phyloP scores from a whole-genome alignment of 495 filamentous ascomycete genomes.

The Lasiosphaeriaceae sp. region DNA sequence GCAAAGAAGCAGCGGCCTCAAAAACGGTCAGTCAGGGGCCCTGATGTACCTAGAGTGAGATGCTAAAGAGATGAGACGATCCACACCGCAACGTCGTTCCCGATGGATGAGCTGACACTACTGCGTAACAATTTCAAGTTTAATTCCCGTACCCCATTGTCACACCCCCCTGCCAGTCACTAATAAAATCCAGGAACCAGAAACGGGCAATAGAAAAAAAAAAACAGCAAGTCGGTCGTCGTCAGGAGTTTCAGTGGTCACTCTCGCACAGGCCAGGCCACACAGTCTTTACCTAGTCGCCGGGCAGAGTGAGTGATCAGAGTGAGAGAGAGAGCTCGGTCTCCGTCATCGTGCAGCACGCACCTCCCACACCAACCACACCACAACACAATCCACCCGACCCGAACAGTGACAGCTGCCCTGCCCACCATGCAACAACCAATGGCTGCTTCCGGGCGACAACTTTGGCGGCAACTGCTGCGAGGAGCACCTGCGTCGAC shows the following conservation, averaged over 20 bases:
- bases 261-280: not conserved
- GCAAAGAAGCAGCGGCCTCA: no score
- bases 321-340: not conserved
- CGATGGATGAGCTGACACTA: conserved; percentile 17
- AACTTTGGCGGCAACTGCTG: conserved; percentile 29
- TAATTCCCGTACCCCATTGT: conserved; percentile 8
- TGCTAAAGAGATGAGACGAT: no score
- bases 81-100: not conserved
- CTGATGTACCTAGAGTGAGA: no score
- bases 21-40: no score
- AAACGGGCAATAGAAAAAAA: not conserved
- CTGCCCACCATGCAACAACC: conserved; percentile 9
- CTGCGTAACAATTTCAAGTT: conserved; percentile 15
- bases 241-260: not conserved
- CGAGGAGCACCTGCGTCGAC: not conserved
- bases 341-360: conserved; percentile 20
- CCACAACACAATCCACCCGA: not conserved
- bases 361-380: not conserved
- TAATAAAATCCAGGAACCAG: not conserved
- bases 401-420: not conserved
- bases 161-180: conserved; percentile 2
- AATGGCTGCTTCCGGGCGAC: conserved; percentile 27
- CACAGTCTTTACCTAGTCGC: not conserved
- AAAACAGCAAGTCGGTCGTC: not conserved
- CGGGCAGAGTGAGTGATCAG: not conserved